Base-by-base conservation (phyloP, 2,329 filamentous ascomycete species). In the Colletotrichum sp. region DNA sequence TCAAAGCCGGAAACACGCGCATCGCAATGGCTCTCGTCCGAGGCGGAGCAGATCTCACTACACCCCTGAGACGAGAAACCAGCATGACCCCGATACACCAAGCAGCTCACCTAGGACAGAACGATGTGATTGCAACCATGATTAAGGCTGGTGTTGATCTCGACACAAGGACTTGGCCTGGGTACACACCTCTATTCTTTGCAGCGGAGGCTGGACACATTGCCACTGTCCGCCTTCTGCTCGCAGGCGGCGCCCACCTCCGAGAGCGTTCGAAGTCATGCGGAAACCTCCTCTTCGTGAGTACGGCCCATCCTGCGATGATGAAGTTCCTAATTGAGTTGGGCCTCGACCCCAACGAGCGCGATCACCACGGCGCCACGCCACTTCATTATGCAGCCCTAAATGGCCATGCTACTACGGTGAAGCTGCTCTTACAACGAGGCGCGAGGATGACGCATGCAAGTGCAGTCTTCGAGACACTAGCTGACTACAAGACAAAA, bases 11-110 rank as follows among this genome's bases (percentile, higher is more conserved):
- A n/a, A 67, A 76, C 18, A 67, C 70, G 18, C 71, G 76, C 8
- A 75, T 81, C 28, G 73, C 76, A 26, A 69, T 69, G 24, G 74
- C 78, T 6, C 77, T 81, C 6, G 68, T 81, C 44, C 69, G 71
- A 32, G 69, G 73, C 10, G 77, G 79, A 6, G 79, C 79, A 18
- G 77, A 80, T 30, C 59, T 78, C 9, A 76, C 71, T 12, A 68
- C 73, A 16, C 78, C 76, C 4, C 57, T 80, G 39, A 72, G 74
- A 26, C 72, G 72, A 55, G 78, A 80, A 59, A 73, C 79, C 32
- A 77, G 78, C 32, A 78, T 76, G 71, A 84, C 81, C n/a, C 80
- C 82, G 6, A 55, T 84, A 8, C 82, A 83, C 64, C 77, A 80
- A 24, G 82, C 82, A 15, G 80, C 80, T 18, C 75, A 78, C 30